These are phyloP conservation scores for Leccinum holopus DNA, from an alignment of 1,284 basidiomycete genomes.

Conservation along the genomic window DNA sequence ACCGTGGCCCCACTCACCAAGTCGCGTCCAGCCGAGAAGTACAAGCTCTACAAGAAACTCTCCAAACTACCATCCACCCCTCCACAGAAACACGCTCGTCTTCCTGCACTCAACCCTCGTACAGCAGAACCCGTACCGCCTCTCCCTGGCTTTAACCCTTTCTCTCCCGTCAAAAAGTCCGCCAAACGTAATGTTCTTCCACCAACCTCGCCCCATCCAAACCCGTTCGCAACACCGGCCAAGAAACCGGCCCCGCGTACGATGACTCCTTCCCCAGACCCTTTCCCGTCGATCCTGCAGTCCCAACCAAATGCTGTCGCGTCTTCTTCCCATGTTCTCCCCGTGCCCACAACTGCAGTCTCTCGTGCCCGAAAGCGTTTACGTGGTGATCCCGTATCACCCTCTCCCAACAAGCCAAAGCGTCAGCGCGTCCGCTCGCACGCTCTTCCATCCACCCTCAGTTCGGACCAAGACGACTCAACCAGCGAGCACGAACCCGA, in stretches of 20 bases:
- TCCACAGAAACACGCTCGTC: constrained; percentile 26
- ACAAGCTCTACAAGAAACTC: constrained; percentile 79
- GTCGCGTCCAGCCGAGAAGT: constrained; percentile 63
- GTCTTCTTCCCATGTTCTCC: constrained; percentile 27
- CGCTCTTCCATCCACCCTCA: constrained; percentile 33
- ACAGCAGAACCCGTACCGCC: constrained; percentile 49
- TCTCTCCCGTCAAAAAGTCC: constrained; percentile 69
- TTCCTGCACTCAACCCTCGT: constrained; percentile 47
- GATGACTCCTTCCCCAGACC: constrained; percentile 40
- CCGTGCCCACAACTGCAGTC: constrained; percentile 43
- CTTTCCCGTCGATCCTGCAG: constrained; percentile 37
- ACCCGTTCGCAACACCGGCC: constrained; percentile 55
- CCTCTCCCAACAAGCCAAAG: constrained; percentile 74
- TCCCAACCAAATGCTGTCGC: constrained; percentile 19
- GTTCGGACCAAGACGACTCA: constrained; percentile 27
- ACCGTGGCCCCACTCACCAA: constrained; percentile 8
- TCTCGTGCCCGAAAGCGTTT: constrained; percentile 74
- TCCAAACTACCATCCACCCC: constrained; percentile 49
- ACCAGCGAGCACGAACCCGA: constrained; percentile 42
- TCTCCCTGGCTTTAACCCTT: constrained; percentile 63
- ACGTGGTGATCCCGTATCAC: constrained; percentile 76
- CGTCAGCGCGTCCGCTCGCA: constrained; percentile 48
- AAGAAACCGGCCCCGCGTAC: constrained; percentile 35
- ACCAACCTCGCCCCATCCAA: constrained; percentile 31
- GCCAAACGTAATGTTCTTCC: constrained; percentile 33